Conservation (phyloP, 1,139 yeast genomes). For the Debaryomycetaceae sp. region DNA sequence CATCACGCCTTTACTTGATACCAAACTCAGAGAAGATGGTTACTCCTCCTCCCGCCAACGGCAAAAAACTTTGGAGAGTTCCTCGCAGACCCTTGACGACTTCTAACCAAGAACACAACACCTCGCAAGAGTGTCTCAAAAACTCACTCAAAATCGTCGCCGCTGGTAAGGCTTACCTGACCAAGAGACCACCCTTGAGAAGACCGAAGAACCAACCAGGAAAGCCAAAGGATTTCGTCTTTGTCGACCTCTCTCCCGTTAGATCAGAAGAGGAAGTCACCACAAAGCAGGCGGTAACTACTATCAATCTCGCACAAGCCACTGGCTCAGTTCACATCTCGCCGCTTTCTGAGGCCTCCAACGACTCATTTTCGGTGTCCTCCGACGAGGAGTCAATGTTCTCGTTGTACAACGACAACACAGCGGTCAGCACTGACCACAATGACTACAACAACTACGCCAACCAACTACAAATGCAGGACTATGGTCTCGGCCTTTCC, state of each 20-base stretch:
- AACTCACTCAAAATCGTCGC: conserved; percentile 41
- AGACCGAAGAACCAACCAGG: conserved; percentile 53
- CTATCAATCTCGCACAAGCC: conserved; percentile 4
- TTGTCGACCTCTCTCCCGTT: conserved; percentile 52
- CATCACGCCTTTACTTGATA: background rate
- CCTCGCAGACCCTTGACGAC: conserved; percentile 25
- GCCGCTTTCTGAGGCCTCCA: conserved; percentile 9
- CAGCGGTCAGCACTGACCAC: background rate
- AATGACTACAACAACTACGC: conserved; percentile 1
- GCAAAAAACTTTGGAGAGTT: conserved; percentile 47
- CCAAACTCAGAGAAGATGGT: background rate
- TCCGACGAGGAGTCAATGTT: conserved; percentile 9
- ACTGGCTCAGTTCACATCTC: conserved; percentile 8
- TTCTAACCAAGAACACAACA: conserved; percentile 15
- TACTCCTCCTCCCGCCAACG: conserved; percentile 39
- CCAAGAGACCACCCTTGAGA: conserved; percentile 43
- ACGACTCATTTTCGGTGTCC: conserved; percentile 9
- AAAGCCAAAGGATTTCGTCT: conserved; percentile 49
- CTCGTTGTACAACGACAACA: conserved; percentile 7
- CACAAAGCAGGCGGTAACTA: conserved; percentile 6
- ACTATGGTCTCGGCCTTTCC: conserved; percentile 7
- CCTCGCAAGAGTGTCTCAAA: conserved; percentile 38
- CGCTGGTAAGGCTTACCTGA: conserved; percentile 27
- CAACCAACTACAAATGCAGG: too few species aligned
- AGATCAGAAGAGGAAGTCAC: conserved; percentile 26